A percentile compares a stretch with the other conserved stretches of the same genome.
Evolutionary conservation across 2,329 filamentous ascomycete species (phyloP).

Genomic region (Bipolaris sorokiniana): DNA sequence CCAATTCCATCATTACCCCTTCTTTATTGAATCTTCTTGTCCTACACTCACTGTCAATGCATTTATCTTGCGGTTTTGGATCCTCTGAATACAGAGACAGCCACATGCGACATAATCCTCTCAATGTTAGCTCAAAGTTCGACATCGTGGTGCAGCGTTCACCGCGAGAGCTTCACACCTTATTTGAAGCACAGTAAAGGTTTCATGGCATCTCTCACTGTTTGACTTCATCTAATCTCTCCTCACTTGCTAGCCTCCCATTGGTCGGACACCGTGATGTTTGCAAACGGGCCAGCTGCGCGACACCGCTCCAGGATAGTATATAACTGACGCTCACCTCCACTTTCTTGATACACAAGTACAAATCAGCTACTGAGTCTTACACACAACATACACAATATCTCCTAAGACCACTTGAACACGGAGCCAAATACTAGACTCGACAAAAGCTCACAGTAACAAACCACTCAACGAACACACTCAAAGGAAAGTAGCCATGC

Average conservation of each 20-base stretch:
- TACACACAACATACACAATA: too few relatives aligned
- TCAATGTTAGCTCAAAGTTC: not conserved
- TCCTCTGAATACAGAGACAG: not conserved
- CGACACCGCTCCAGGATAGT: not conserved
- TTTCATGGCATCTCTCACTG: not conserved
- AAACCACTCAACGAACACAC: not conserved
- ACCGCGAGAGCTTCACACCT: not conserved
- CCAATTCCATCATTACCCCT: not conserved
- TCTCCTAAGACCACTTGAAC: too few relatives aligned
- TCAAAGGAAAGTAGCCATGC: not conserved
- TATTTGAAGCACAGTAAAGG: not conserved
- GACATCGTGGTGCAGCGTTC: not conserved
- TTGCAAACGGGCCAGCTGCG: constrained; percentile 1
- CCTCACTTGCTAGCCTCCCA: not conserved
- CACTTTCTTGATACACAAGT: not conserved
- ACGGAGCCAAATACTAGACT: not conserved
- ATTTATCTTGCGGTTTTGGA: not conserved
- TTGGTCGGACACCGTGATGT: not conserved
- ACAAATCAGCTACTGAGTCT: too few relatives aligned
- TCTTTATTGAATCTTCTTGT: not conserved
- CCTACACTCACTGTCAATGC: not conserved
- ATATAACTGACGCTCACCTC: constrained; percentile 10
- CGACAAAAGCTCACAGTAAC: not conserved
- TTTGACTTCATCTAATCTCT: constrained; percentile 1
- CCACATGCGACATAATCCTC: not conserved